Evolutionary conservation across 805 yeast species (phyloP).

Genomic region (Kodamaea sagamina): DNA sequence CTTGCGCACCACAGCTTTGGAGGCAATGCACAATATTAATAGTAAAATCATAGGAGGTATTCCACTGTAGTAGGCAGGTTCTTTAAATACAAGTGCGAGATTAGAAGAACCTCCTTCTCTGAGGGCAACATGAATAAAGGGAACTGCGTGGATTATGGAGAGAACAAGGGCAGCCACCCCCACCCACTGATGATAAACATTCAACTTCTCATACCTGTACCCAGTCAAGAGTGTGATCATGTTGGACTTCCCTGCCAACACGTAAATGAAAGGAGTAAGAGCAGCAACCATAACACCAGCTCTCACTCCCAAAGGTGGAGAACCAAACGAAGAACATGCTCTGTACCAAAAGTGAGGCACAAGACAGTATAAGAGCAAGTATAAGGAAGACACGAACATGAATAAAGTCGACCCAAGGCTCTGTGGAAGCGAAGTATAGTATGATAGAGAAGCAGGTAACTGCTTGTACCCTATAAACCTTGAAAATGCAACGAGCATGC

Average conservation of each 20-base stretch:
- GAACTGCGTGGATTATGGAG: slow-evolving; percentile 50
- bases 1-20: slow-evolving; percentile 43
- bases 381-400: slow-evolving; percentile 36
- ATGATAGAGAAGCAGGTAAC: slow-evolving; percentile 24
- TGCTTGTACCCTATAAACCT: slow-evolving; percentile 39
- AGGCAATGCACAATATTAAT: slow-evolving; percentile 43
- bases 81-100: slow-evolving; percentile 20
- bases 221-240: slow-evolving; percentile 52
- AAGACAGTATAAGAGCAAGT: slow-evolving; percentile 35
- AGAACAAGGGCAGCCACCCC: slow-evolving; percentile 45
- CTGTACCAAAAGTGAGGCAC: slow-evolving; percentile 53
- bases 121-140: slow-evolving; percentile 46
- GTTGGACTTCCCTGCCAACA: slow-evolving; percentile 55
- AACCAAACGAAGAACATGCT: slow-evolving; percentile 55
- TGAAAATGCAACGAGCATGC: slow-evolving; percentile 33
- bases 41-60: slow-evolving; percentile 49
- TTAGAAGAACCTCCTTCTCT: slow-evolving; percentile 49
- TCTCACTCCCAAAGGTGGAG: slow-evolving; percentile 58
- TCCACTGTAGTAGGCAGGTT: slow-evolving; percentile 40
- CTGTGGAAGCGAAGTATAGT: slow-evolving; percentile 33
- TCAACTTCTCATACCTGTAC: slow-evolving; percentile 57
- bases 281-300: slow-evolving; percentile 54
- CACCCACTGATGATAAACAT: slow-evolving; percentile 51
- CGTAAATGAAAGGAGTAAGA: slow-evolving; percentile 49
- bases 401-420: slow-evolving; percentile 40